A percentile compares a stretch with the other conserved stretches of the same genome.
Conservation (phyloP, 331 rosid species). For the Phaseolus coccineus region DNA sequence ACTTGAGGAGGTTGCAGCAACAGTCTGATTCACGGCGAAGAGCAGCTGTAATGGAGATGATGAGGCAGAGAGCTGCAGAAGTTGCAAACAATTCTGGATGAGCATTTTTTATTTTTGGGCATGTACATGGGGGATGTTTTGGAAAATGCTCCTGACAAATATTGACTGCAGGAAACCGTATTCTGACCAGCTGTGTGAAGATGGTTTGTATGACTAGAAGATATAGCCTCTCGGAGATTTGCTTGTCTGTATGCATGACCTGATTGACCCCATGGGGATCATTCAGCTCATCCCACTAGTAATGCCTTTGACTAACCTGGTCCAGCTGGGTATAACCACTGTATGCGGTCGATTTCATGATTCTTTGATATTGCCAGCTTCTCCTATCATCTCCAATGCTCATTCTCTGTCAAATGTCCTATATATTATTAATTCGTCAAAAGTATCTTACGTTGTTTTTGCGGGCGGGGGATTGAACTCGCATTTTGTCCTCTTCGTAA, state of each 20-base stretch:
- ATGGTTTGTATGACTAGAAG: slow-evolving; percentile 43
- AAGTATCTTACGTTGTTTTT: no score
- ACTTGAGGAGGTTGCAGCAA: slow-evolving; percentile 88
- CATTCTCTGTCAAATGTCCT: slow-evolving; percentile 54
- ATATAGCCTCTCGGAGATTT: slow-evolving; percentile 43
- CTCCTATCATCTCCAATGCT: slow-evolving; percentile 46
- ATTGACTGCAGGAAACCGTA: slow-evolving; percentile 45
- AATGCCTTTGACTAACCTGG: slow-evolving; percentile 44
- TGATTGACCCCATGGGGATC: slow-evolving; percentile 34
- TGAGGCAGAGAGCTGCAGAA: slow-evolving; percentile 99
- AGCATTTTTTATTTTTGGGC: slow-evolving; percentile 38
- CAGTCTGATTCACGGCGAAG: slow-evolving; percentile 94
- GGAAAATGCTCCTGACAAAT: slow-evolving; percentile 42
- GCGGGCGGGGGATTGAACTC: slow-evolving; percentile 2
- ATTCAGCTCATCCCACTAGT: slow-evolving; percentile 31
- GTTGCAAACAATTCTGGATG: slow-evolving; percentile 74
- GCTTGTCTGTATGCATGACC: slow-evolving; percentile 42
- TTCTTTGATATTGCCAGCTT: slow-evolving; percentile 60
- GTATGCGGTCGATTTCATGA: slow-evolving; percentile 50
- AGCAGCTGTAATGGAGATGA: slow-evolving; percentile 98
- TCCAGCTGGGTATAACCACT: slow-evolving; percentile 34
- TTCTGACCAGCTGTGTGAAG: slow-evolving; percentile 35
- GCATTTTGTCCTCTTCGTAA: neutral
- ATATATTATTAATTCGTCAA: slow-evolving; percentile 50
- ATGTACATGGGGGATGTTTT: slow-evolving; percentile 47